A percentile compares a stretch with the other conserved stretches of the same genome.
Conservation (phyloP, 1,139 yeast species). For the Pichia sp. region DNA sequence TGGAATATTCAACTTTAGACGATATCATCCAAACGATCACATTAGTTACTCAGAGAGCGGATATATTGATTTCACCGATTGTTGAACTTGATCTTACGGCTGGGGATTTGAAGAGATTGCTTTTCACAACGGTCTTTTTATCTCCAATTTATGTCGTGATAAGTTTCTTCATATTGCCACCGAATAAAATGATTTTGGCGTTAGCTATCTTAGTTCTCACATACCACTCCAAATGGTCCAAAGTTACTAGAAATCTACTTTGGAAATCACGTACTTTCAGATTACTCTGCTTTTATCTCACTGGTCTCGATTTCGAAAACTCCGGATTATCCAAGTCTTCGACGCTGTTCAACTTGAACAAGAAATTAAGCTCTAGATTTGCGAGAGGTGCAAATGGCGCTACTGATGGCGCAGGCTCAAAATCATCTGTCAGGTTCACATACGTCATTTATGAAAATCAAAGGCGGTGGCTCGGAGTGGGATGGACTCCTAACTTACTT, state of each 20-base stretch:
- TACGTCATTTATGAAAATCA: constrained; percentile 95
- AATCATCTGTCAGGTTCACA: constrained; percentile 71
- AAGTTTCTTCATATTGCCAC: constrained; percentile 60
- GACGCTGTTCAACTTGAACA: constrained; percentile 27
- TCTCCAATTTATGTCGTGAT: constrained; percentile 76
- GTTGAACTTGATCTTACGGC: constrained; percentile 64
- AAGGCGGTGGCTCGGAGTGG: constrained; percentile 95
- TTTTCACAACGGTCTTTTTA: constrained; percentile 76
- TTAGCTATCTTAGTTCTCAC: constrained; percentile 62
- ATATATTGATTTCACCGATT: constrained; percentile 69
- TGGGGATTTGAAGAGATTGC: constrained; percentile 69
- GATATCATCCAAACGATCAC: constrained; percentile 81
- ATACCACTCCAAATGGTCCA: constrained; percentile 80
- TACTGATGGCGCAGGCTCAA: constrained; percentile 1
- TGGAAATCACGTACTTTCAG: constrained; percentile 79
- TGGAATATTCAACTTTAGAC: constrained; percentile 73
- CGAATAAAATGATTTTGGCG: constrained; percentile 57
- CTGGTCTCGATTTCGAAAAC: constrained; percentile 80
- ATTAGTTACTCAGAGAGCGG: constrained; percentile 67
- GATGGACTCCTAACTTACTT: constrained; percentile 90
- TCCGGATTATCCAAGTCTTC: constrained; percentile 28
- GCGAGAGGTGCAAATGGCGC: not conserved
- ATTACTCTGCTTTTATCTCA: constrained; percentile 65
- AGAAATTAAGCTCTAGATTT: constrained; percentile 26
- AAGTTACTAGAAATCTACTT: constrained; percentile 70